Evolutionary conservation across 2,329 filamentous ascomycete genomes (phyloP).

Genomic region (Bretziella fagacearum): DNA sequence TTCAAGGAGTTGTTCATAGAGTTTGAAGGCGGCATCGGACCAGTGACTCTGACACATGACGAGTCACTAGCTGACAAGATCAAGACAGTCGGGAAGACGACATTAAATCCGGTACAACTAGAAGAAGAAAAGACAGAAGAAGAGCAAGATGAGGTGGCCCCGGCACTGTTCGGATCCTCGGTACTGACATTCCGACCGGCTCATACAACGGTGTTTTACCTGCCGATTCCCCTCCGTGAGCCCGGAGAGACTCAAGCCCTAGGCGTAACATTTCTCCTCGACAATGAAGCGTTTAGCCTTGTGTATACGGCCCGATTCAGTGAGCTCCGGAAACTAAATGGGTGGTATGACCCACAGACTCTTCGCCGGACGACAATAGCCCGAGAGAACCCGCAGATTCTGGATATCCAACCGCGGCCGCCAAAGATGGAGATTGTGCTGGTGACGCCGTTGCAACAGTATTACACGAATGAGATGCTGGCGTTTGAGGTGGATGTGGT

Average conservation of each 20-base stretch:
- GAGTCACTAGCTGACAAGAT: constrained; percentile 12
- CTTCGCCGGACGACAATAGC: constrained; percentile 28
- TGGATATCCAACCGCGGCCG: constrained; percentile 71
- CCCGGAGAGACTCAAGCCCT: constrained; percentile 57
- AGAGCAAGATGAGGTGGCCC: constrained; percentile 18
- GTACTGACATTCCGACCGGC: constrained; percentile 29
- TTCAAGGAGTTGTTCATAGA: constrained; percentile 35
- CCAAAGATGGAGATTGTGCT: constrained; percentile 73
- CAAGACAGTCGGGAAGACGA: constrained; percentile 17
- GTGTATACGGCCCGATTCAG: constrained; percentile 43
- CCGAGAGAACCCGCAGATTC: constrained; percentile 33
- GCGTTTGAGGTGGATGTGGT: constrained; percentile 49
- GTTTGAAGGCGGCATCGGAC: constrained; percentile 41
- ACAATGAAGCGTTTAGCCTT: constrained; percentile 48
- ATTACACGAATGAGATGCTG: constrained; percentile 72
- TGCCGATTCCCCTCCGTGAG: constrained; percentile 61
- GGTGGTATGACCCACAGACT: constrained; percentile 34
- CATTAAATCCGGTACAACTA: constrained; percentile 20
- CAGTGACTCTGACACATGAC: constrained; percentile 35
- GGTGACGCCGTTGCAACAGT: constrained; percentile 46
- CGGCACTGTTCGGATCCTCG: constrained; percentile 15
- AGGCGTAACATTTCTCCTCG: constrained; percentile 45
- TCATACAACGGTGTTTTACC: constrained; percentile 51
- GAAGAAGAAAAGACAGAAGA: constrained; percentile 21
- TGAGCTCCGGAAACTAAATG: constrained; percentile 25